A percentile compares a stretch with the other conserved stretches of the same genome.
These are phyloP conservation scores for Eryngium alpinum DNA, from an alignment of 140 eudicot species.

Conservation along the genomic window DNA sequence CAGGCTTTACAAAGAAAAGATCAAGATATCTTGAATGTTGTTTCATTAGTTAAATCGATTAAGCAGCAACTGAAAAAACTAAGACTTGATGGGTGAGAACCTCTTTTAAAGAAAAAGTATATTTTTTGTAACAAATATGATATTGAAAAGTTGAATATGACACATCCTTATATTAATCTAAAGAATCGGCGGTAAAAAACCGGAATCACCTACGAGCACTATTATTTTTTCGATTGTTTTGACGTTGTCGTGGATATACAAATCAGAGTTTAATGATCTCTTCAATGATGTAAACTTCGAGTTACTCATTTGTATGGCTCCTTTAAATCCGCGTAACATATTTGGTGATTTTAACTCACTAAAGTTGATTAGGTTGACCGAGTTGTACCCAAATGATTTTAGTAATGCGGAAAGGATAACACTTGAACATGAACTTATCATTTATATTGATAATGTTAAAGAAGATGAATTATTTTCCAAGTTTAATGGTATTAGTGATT, in stretches of 20 bases:
- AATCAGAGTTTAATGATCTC: neutral
- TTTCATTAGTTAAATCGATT: no score
- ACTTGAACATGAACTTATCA: neutral
- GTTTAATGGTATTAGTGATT: neutral
- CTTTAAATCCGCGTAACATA: neutral
- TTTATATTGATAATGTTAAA: neutral
- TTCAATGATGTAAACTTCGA: neutral
- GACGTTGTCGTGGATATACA: neutral
- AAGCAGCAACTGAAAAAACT: neutral
- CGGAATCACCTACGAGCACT: neutral
- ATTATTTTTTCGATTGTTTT: neutral
- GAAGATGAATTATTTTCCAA: neutral
- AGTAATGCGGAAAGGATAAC: neutral
- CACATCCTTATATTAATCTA: neutral
- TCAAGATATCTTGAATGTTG: conserved; percentile 17
- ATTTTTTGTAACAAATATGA: neutral
- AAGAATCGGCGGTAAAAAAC: no score
- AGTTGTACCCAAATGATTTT: neutral
- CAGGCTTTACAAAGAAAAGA: conserved; percentile 14
- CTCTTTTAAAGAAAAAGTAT: neutral
- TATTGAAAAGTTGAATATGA: neutral
- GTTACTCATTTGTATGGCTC: neutral
- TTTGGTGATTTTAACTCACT: neutral
- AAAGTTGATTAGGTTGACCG: neutral
- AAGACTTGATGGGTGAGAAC: neutral